Base-by-base conservation (phyloP, 768 basidiomycete species). In the Daedaleopsis nitida region DNA sequence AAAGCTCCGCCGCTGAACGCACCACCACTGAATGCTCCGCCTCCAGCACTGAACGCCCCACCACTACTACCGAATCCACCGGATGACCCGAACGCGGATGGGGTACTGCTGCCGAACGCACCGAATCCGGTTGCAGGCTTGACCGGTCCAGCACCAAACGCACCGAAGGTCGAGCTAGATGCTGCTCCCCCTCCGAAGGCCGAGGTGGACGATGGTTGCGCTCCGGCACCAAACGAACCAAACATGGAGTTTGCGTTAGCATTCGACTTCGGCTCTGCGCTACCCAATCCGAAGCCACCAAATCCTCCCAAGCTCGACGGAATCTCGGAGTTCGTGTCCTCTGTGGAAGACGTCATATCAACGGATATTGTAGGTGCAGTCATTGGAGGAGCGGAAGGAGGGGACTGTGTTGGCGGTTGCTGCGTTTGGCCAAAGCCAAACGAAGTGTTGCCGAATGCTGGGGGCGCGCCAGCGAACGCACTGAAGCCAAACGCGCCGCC, bases 111-210 rank as follows among this genome's bases (percentile, higher is more conserved):
- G 10, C 66, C 68, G 53, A 73, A 74, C 4, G 72, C 68, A 3
- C 74, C 74, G 35, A 73, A 71, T 0, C 74, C 74, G 0, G 69
- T 66, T 1, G 68, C 66, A 14, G 72, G 70, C 35, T 66, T 65
- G 13, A 67, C n/a, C 8, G 64, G 48, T 7, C 67, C 58, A 0
- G 56, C 37, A 14, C 58, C 58, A 14, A 45, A 63, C 5, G 56
- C 35, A 10, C 54, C 38, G 42, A 57, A 62, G 13, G 65, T 37
- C 44, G 68, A 65, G 21, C 59, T 60, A 0, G 55, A 27, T 27
- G 42, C 54, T 17, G 62, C 45, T 14, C 50, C 52, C 51, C 58
- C 63, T 21, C 69, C 63, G 2, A 63, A 63, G 1, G 65, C 55
- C 6, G 66, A 59, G 21, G 57, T 55, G 5, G 63, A 44, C 19